Base-by-base conservation (phyloP, 31 red algal species). In the Endocladia muricata region DNA sequence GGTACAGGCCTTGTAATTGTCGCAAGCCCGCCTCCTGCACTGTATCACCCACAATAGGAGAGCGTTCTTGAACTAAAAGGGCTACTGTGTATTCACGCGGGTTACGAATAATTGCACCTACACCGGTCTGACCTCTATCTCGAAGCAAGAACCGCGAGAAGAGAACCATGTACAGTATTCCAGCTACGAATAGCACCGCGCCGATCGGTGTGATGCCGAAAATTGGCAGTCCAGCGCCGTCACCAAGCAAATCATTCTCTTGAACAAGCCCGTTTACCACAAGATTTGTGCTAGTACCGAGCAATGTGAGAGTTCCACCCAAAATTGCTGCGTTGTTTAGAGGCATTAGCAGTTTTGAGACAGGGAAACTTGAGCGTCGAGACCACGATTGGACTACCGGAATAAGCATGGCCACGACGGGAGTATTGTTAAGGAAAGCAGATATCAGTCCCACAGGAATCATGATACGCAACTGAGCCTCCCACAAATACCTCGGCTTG, bases 361-460 rank as follows among this genome's bases (percentile, higher is more conserved):
- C 71, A 19, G 93, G 81, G 30, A 91, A 86, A 23, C 82, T 81
- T 29, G 88, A 70, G 42, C 82, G 77, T 33, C 93, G 84, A 38
- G 82, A 84, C 93, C 93, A 95, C 40, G 77, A 74, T 66, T 95
- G 82, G 9, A 95, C 86, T 22, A 85, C 78, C 3, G 94, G 88
- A 67, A 97, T 97, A 62, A 97, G 73, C 89, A 97, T 93, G 38
- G 89, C 89, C 21, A 97, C 85, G 41, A 92, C 84, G 21, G 94
- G 89, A 47, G 94, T 97, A 33, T 97, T 97, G 79, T 97, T 92
- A 29, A 97, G 73, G 69, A 97, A 97, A 23, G 88, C 94, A 7
- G 94, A 97, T 31, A 93, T 82, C 23, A 93, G 28, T 30, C 82
- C 94, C 29, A 92, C 80, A 1, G 94, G 88, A 55, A 90, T 6